A percentile compares a stretch with the other conserved stretches of the same genome.
phyloP scores from a whole-genome alignment of 768 basidiomycete genomes.

The Coprinopsis cinerea region DNA sequence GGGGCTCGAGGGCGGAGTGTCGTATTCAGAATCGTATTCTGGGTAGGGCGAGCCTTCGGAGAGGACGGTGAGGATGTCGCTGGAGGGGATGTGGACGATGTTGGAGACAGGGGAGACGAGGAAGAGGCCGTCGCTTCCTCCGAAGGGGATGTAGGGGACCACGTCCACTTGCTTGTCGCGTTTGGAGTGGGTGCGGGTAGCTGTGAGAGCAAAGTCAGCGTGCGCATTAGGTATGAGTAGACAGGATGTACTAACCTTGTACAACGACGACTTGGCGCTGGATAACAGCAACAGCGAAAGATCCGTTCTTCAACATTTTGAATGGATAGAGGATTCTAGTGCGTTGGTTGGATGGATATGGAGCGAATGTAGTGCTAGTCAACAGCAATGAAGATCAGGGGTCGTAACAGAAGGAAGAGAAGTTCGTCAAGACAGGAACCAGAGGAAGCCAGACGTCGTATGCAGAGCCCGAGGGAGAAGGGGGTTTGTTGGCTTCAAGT shows the following conservation, averaged over 20 bases:
- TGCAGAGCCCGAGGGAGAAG: too few relatives aligned
- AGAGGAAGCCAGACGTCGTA: not conserved
- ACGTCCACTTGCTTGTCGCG: slow-evolving; percentile 62
- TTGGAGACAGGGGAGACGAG: slow-evolving; percentile 49
- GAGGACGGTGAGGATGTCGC: slow-evolving; percentile 57
- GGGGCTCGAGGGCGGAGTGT: slow-evolving; percentile 19
- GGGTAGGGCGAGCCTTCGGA: slow-evolving; percentile 16
- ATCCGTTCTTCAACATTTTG: slow-evolving; percentile 45
- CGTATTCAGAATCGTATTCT: slow-evolving; percentile 13
- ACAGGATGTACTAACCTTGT: slow-evolving; percentile 42
- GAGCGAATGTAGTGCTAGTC: not conserved
- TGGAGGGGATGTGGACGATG: slow-evolving; percentile 53
- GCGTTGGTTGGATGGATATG: not conserved
- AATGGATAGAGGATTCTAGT: not conserved
- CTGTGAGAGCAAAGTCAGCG: slow-evolving; percentile 27
- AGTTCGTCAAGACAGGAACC: too few relatives aligned
- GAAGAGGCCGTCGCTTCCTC: slow-evolving; percentile 50
- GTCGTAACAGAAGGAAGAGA: not conserved
- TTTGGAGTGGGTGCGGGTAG: slow-evolving; percentile 47
- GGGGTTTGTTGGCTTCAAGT: too few relatives aligned
- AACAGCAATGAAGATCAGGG: not conserved
- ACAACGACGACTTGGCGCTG: slow-evolving; percentile 64
- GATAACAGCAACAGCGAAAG: slow-evolving; percentile 63
- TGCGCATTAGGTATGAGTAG: not conserved
- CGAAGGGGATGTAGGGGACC: slow-evolving; percentile 57